These are phyloP conservation scores for Fragilariopsis cylindrus DNA, from an alignment of 108 stramenopile genomes.

Conservation along the genomic window DNA sequence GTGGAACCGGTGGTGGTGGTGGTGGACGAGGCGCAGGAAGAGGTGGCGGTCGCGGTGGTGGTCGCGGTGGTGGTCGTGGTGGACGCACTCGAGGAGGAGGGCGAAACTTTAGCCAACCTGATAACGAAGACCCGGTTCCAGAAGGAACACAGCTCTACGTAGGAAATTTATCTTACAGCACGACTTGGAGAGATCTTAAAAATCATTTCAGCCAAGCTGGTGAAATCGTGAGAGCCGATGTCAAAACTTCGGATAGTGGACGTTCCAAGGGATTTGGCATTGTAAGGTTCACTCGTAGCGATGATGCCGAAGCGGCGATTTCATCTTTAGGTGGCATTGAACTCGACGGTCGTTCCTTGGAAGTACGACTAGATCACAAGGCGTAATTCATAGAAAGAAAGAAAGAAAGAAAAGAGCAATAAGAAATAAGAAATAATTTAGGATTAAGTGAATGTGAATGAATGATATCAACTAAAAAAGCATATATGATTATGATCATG, in stretches of 20 bases:
- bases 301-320: constrained; percentile 87
- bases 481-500: background rate
- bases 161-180: constrained; percentile 81
- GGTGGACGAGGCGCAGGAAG: constrained; percentile 36
- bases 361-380: constrained; percentile 75
- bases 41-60: constrained; percentile 35
- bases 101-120: constrained; percentile 10
- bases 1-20: constrained; percentile 45
- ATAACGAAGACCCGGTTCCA: background rate
- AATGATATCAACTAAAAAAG: background rate
- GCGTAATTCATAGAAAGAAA: constrained; percentile 17
- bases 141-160: constrained; percentile 70
- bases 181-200: constrained; percentile 85
- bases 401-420: background rate
- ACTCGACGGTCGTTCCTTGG: constrained; percentile 69
- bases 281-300: constrained; percentile 76
- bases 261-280: constrained; percentile 86
- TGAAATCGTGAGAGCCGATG: constrained; percentile 78
- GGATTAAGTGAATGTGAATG: constrained; percentile 9
- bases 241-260: constrained; percentile 57
- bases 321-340: constrained; percentile 72
- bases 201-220: constrained; percentile 83
- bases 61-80: constrained; percentile 26
- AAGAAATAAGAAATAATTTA: background rate
- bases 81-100: constrained; percentile 14